Conservation (phyloP, 2,329 filamentous ascomycete species). For the Sporothrix pallida region DNA sequence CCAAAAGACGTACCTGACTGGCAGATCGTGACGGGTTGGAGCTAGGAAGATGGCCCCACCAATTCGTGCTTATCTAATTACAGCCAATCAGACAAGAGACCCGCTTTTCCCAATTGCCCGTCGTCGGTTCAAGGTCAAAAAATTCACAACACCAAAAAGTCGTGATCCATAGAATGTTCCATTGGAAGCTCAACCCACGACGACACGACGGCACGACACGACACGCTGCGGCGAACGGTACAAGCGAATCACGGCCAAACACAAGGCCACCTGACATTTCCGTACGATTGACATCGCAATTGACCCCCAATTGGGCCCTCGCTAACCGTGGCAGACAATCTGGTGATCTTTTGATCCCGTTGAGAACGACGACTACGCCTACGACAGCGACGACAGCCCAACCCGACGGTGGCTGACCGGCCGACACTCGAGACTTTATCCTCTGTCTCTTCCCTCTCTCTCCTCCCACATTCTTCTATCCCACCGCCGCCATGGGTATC, state of each 20-base stretch:
- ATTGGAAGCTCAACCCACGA: conserved; percentile 5
- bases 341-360: conserved; percentile 6
- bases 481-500: conserved; percentile 54
- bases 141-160: conserved; percentile 15
- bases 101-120: not conserved
- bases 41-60: not conserved
- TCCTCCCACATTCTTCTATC: not conserved
- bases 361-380: not conserved
- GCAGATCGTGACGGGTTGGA: not conserved
- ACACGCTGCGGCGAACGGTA: not conserved
- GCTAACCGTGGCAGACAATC: conserved; percentile 17
- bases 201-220: conserved; percentile 22
- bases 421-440: not conserved
- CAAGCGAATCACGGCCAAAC: not conserved
- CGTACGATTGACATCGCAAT: not conserved
- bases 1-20: conserved; percentile 1
- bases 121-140: conserved; percentile 19
- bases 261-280: not conserved
- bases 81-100: not conserved
- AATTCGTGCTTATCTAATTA: conserved; percentile 6
- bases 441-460: not conserved
- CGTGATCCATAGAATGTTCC: not conserved
- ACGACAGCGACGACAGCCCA: not conserved
- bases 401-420: not conserved
- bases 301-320: too few species aligned